Conservation (phyloP, 73 alveolate species). For the Stentor coeruleus region DNA sequence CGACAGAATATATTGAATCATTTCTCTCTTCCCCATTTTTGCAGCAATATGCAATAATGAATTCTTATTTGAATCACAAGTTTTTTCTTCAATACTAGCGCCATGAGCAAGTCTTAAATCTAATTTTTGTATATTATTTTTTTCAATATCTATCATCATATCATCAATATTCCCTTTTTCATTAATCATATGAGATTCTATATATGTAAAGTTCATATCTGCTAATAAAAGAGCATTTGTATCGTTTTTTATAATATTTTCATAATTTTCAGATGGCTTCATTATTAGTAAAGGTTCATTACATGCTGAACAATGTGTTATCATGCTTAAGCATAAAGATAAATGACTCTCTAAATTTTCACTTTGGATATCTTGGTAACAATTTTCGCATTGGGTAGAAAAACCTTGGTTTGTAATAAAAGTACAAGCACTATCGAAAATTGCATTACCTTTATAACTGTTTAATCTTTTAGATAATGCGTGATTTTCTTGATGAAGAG, state of each 20-base stretch:
- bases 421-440: background rate
- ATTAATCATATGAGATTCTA: background rate
- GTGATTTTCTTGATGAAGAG: background rate
- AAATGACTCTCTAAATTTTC: background rate
- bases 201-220: no score
- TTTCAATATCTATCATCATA: background rate
- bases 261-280: no score
- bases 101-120: background rate
- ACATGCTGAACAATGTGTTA: constrained; percentile 10
- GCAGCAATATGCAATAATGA: constrained; percentile 7
- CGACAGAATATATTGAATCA: background rate
- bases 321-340: background rate
- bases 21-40: background rate
- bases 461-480: constrained; percentile 15
- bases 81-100: background rate
- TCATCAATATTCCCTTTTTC: background rate
- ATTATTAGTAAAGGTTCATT: background rate
- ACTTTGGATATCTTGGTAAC: background rate
- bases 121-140: background rate
- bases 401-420: background rate
- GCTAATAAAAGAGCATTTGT: no score
- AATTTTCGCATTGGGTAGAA: background rate
- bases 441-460: background rate
- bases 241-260: no score
- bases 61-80: background rate